phyloP scores from a whole-genome alignment of 352 stramenopile genomes.

The Albugo candida region DNA sequence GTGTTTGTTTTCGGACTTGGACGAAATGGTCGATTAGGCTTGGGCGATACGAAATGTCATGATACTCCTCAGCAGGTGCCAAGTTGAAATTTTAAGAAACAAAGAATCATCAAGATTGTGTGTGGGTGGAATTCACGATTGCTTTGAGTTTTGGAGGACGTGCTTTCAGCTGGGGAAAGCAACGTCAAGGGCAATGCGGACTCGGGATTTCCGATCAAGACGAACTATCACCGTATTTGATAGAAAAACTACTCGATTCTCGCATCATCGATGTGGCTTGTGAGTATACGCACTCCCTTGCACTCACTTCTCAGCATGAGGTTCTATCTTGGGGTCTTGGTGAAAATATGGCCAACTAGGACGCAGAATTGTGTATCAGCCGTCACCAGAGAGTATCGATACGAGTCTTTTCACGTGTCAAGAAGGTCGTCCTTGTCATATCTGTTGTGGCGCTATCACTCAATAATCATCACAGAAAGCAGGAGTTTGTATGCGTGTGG shows the following conservation, averaged over 20 bases:
- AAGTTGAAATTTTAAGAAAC: too few relatives aligned
- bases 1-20: slow-evolving; percentile 60
- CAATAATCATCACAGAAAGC: slow-evolving; percentile 31
- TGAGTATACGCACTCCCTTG: slow-evolving; percentile 77
- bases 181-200: slow-evolving; percentile 71
- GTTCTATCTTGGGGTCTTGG: slow-evolving; percentile 80
- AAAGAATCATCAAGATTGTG: slow-evolving; percentile 22
- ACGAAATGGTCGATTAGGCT: slow-evolving; percentile 44
- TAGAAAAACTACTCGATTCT: slow-evolving; percentile 23
- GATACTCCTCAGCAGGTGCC: slow-evolving; percentile 38
- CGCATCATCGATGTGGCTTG: slow-evolving; percentile 47
- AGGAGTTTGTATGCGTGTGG: slow-evolving; percentile 60
- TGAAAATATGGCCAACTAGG: slow-evolving; percentile 81
- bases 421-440: slow-evolving; percentile 21
- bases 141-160: slow-evolving; percentile 23
- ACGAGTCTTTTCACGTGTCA: slow-evolving; percentile 20
- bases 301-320: slow-evolving; percentile 49
- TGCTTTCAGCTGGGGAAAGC: slow-evolving; percentile 76
- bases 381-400: slow-evolving; percentile 40
- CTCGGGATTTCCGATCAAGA: slow-evolving; percentile 65
- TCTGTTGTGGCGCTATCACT: slow-evolving; percentile 70
- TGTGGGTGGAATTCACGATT: slow-evolving; percentile 69
- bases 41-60: slow-evolving; percentile 58
- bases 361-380: slow-evolving; percentile 71
- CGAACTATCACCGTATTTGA: slow-evolving; percentile 29